These are phyloP conservation scores for Ustilago crameri DNA, from an alignment of 1,284 basidiomycete species.

Conservation along the genomic window DNA sequence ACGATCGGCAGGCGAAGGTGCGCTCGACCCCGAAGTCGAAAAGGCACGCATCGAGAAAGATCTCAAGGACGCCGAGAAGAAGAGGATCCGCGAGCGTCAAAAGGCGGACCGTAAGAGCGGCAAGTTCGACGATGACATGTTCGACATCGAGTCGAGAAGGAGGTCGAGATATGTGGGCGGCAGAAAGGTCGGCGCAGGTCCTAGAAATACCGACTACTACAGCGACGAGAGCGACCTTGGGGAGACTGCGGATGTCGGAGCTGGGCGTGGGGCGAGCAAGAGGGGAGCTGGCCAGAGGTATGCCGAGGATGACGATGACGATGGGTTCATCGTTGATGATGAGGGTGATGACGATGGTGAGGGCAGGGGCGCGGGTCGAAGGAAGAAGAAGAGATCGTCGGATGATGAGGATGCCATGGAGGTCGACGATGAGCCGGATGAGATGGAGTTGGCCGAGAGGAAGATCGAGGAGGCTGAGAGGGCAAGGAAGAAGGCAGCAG, in stretches of 20 bases:
- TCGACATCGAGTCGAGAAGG: conserved; percentile 46
- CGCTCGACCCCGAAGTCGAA: conserved; percentile 73
- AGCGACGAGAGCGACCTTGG: conserved; percentile 58
- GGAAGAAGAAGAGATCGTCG: conserved; percentile 35
- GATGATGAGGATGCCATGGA: conserved; percentile 57
- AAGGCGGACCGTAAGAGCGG: conserved; percentile 48
- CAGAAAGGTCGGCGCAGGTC: conserved; percentile 44
- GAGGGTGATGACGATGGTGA: conserved; percentile 51
- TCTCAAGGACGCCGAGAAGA: conserved; percentile 62
- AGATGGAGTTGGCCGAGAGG: conserved; percentile 57
- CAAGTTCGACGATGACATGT: conserved; percentile 58
- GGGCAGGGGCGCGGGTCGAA: conserved; percentile 12
- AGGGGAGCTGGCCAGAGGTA: conserved; percentile 31
- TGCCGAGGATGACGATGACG: conserved; percentile 59
- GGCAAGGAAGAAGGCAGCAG: conserved; percentile 38
- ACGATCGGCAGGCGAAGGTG: conserved; percentile 43
- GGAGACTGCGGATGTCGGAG: conserved; percentile 31
- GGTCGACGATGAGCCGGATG: conserved; percentile 62
- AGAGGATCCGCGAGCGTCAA: conserved; percentile 53
- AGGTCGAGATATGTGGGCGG: conserved; percentile 34
- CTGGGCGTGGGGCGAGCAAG: conserved; percentile 35
- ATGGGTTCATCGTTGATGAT: conserved; percentile 63
- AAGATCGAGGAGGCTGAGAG: conserved; percentile 48
- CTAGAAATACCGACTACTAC: conserved; percentile 52
- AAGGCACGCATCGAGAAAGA: conserved; percentile 70